These are phyloP conservation scores for Arthrobotrys sinensis DNA, from an alignment of 2,329 filamentous ascomycete species.

Conservation along the genomic window DNA sequence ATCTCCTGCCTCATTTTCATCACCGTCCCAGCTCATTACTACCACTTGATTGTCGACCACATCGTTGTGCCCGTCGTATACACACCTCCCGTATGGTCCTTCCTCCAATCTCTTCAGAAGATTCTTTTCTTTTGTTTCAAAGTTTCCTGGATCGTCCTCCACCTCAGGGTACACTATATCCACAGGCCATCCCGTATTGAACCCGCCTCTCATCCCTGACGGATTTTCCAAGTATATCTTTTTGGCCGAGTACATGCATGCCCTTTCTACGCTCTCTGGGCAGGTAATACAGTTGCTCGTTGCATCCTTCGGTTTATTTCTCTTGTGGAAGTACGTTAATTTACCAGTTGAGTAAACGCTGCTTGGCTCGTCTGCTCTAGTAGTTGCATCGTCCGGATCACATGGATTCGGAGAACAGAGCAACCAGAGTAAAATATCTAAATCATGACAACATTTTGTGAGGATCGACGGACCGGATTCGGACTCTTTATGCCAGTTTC, in stretches of 20 bases:
- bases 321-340: constrained; percentile 82
- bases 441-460: constrained; percentile 96
- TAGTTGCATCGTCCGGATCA: constrained; percentile 65
- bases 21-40: constrained; percentile 86
- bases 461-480: constrained; percentile 84
- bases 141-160: constrained; percentile 75
- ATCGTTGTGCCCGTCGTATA: constrained; percentile 92
- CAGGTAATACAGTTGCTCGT: constrained; percentile 90
- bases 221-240: constrained; percentile 83
- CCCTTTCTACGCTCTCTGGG: constrained; percentile 74
- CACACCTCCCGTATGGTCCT: constrained; percentile 84
- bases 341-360: constrained; percentile 82
- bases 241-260: constrained; percentile 88
- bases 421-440: constrained; percentile 93
- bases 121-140: constrained; percentile 69
- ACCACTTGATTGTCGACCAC: constrained; percentile 95
- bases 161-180: constrained; percentile 93
- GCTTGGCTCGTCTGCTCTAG: constrained; percentile 78
- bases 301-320: constrained; percentile 80
- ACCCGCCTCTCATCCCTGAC: constrained; percentile 74
- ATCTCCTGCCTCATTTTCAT: constrained; percentile 44
- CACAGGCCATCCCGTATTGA: constrained; percentile 82
- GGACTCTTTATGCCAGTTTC: constrained; percentile 90
- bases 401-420: constrained; percentile 78
- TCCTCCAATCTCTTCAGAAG: constrained; percentile 67